Conservation (phyloP, 352 stramenopile species). For the Aphanomyces invadans region DNA sequence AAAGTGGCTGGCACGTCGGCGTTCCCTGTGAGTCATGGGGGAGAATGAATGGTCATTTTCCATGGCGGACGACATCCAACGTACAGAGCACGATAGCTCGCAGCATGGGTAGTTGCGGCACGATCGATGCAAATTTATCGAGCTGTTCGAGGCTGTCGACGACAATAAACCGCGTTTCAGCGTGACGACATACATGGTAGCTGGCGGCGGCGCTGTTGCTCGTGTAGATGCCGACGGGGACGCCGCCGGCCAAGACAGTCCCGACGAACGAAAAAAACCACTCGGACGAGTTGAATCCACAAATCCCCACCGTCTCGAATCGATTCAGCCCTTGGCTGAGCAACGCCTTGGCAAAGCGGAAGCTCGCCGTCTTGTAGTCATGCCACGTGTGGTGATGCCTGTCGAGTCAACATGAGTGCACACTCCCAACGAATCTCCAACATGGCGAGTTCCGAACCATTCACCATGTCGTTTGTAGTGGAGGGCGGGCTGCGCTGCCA, state of each 20-base stretch:
- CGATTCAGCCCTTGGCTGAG: constrained; percentile 57
- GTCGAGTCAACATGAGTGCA: not conserved
- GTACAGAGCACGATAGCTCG: constrained; percentile 68
- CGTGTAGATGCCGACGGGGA: constrained; percentile 79
- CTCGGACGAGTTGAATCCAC: constrained; percentile 78
- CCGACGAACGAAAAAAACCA: constrained; percentile 80
- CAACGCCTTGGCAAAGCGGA: constrained; percentile 63
- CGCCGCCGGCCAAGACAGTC: constrained; percentile 64
- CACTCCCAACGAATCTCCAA: not conserved
- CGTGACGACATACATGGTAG: constrained; percentile 76
- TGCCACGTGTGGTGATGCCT: constrained; percentile 42
- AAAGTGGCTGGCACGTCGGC: constrained; percentile 34
- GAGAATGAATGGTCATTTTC: too few species aligned
- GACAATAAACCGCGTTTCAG: constrained; percentile 64
- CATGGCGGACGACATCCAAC: too few species aligned
- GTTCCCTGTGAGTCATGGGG: constrained; percentile 20
- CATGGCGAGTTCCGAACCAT: constrained; percentile 31
- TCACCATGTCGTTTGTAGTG: constrained; percentile 34
- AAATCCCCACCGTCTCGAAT: constrained; percentile 71
- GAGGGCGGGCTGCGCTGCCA: constrained; percentile 32
- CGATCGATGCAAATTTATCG: constrained; percentile 60
- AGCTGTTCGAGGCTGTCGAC: constrained; percentile 60
- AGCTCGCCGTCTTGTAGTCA: constrained; percentile 66
- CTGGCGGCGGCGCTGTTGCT: constrained; percentile 69
- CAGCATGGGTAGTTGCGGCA: constrained; percentile 52